These are phyloP conservation scores for Entomortierella parvispora DNA, from an alignment of 192 early-diverging fungal species.

Conservation along the genomic window DNA sequence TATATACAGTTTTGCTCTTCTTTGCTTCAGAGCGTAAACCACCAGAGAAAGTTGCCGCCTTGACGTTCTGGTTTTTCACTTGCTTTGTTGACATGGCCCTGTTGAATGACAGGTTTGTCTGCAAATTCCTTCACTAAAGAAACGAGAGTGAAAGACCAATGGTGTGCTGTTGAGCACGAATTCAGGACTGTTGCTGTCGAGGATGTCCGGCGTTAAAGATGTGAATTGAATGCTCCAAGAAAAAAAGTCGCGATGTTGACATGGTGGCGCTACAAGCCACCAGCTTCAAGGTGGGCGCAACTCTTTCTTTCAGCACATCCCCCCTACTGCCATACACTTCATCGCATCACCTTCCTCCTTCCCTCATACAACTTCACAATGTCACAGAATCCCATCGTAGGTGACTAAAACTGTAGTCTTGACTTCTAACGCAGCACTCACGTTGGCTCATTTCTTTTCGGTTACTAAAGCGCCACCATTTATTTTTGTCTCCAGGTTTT, in stretches of 20 bases:
- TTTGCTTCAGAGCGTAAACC: constrained; percentile 46
- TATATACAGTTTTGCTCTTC: constrained; percentile 34
- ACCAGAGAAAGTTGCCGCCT: constrained; percentile 14
- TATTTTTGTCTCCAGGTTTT: constrained; percentile 58
- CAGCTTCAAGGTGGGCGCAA: too few species aligned
- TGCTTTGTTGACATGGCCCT: background rate
- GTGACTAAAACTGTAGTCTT: background rate
- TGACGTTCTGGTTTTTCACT: constrained; percentile 4
- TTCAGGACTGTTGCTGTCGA: too few species aligned
- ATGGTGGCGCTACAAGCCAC: too few species aligned
- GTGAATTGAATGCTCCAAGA: too few species aligned
- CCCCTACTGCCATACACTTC: constrained; percentile 2
- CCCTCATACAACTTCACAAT: constrained; percentile 9
- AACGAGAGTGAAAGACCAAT: too few species aligned
- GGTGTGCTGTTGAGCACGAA: background rate
- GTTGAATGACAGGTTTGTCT: background rate
- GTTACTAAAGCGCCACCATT: background rate
- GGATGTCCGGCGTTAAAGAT: too few species aligned
- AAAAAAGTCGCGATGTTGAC: too few species aligned
- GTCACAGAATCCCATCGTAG: constrained; percentile 49
- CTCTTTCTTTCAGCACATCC: background rate
- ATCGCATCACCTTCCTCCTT: background rate
- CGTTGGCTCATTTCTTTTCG: background rate
- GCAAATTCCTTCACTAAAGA: background rate
- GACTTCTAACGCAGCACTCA: constrained; percentile 5